Evolutionary conservation across 768 basidiomycete genomes (phyloP), one percentile per base, ranked within the genome.

Genomic region (Sutorius australiensis): DNA sequence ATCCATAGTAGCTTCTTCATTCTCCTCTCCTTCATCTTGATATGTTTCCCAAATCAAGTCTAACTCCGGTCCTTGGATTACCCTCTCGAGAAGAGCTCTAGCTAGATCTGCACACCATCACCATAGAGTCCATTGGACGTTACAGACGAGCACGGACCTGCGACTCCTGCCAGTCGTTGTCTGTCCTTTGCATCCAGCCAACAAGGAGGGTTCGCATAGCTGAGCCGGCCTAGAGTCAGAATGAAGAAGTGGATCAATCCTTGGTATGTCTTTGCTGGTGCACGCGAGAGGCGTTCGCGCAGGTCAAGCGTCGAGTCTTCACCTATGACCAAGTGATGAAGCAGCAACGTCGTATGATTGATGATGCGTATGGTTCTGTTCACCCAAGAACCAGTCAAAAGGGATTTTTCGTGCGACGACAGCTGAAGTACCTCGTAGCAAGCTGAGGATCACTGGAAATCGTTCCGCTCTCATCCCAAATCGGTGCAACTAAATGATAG

Each of bases 191-290:
- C 50, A 21, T 75, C 69, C 31, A 86, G 65, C 82, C 84, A 87
- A 40, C 79, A 75, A 14, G 86, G 85, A 11, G 80, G 72, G 42
- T 82, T 83, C 6, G 85, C 82, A 54, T 81, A 91, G 51, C 84
- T 82, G 43, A 93, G 70, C 55, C 89, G 77, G 36, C 90, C 87
- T 50, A 93, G 80, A 0, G 83, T 80, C n/a, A 90, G 82, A 28
- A 84, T 80, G 62, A 90, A 91, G 64, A 83, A 76, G 58, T 92
- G 83, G 12, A 74, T 74, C 27, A 88, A 68, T 31, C 83, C 83
- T 58, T 79, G 82, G 63, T 86, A 85, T 28, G 75, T 72, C 31
- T 81, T 78, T 43, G 72, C 70, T 12, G 78, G 72, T 14, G 82
- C 79, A 38, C 76, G 72, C 51, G 80, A 78, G 30, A 92, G 75